Evolutionary conservation across 2,329 filamentous ascomycete species (phyloP).

Genomic region (Pezicula radicicola): DNA sequence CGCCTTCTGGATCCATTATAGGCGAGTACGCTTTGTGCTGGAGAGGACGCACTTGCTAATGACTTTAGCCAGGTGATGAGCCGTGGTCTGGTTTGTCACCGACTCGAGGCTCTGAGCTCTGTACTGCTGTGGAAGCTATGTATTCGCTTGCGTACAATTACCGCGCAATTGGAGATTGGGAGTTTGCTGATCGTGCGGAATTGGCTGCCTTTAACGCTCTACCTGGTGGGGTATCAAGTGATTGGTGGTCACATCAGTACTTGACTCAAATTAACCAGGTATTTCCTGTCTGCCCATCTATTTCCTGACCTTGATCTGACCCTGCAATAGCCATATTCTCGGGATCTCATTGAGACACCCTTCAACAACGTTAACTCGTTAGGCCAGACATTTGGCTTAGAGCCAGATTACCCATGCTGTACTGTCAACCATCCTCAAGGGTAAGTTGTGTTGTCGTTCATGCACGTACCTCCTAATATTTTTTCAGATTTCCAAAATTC

Average conservation of each 20-base stretch:
- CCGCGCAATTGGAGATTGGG: constrained; percentile 27
- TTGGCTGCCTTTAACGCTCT: constrained; percentile 52
- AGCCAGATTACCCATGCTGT: constrained; percentile 48
- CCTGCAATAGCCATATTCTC: constrained; percentile 2
- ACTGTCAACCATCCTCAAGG: constrained; percentile 56
- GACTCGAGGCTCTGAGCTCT: constrained; percentile 28
- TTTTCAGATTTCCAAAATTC: constrained; percentile 47
- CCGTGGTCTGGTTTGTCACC: constrained; percentile 30
- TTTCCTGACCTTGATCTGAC: not conserved
- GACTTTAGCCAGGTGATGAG: constrained; percentile 26
- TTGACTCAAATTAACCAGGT: constrained; percentile 52
- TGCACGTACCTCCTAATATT: not conserved
- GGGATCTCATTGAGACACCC: constrained; percentile 1
- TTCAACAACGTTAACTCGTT: constrained; percentile 6
- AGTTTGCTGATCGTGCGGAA: constrained; percentile 49
- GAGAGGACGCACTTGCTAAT: not conserved
- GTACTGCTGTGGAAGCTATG: constrained; percentile 31
- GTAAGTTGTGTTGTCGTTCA: not conserved
- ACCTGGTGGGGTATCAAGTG: constrained; percentile 45
- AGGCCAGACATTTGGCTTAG: constrained; percentile 38
- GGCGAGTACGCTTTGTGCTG: constrained; percentile 26
- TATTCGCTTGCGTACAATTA: constrained; percentile 33
- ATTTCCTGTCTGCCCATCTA: constrained; percentile 35
- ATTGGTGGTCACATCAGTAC: constrained; percentile 57
- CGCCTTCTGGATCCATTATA: constrained; percentile 38